These are phyloP conservation scores for Pulveroboletus sp. DNA, from an alignment of 768 basidiomycete species.

Conservation along the genomic window DNA sequence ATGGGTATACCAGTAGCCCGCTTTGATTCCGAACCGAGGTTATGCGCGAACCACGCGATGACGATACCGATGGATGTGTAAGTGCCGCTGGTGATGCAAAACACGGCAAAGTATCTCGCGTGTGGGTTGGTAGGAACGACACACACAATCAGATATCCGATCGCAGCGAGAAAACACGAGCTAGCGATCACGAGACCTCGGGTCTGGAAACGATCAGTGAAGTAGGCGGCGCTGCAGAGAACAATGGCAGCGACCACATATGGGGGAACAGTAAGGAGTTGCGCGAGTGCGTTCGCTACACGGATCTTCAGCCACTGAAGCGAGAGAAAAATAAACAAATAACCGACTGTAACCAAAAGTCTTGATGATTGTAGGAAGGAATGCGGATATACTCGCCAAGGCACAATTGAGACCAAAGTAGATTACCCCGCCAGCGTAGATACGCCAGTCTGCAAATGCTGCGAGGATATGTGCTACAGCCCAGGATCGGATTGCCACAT, in stretches of 20 bases:
- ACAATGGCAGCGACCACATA: conserved; percentile 69
- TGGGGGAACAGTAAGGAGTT: conserved; percentile 77
- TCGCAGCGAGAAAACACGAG: conserved; percentile 29
- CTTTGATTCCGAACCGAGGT: conserved; percentile 75
- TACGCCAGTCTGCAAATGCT: conserved; percentile 72
- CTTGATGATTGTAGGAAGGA: conserved; percentile 76
- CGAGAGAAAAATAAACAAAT: no score
- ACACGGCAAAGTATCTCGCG: conserved; percentile 73
- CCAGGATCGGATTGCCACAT: conserved; percentile 1
- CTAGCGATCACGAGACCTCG: conserved; percentile 42
- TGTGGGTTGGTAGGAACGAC: conserved; percentile 50
- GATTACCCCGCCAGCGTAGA: conserved; percentile 61
- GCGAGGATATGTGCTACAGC: conserved; percentile 52
- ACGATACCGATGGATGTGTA: conserved; percentile 72
- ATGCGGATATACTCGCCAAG: conserved; percentile 75
- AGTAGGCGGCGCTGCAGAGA: conserved; percentile 53
- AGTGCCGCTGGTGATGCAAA: conserved; percentile 73
- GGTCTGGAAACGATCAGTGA: conserved; percentile 63
- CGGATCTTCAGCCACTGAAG: no score
- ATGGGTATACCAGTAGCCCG: conserved; percentile 71
- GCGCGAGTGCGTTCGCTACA: conserved; percentile 61
- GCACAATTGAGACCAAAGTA: conserved; percentile 78
- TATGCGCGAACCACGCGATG: conserved; percentile 79
- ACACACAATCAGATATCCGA: conserved; percentile 60
- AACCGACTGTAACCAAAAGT: conserved; percentile 68